Evolutionary conservation across 108 stramenopile species (phyloP), one percentile per base, ranked within the genome.

Genomic region (Pseudonitzschia multiseries): DNA sequence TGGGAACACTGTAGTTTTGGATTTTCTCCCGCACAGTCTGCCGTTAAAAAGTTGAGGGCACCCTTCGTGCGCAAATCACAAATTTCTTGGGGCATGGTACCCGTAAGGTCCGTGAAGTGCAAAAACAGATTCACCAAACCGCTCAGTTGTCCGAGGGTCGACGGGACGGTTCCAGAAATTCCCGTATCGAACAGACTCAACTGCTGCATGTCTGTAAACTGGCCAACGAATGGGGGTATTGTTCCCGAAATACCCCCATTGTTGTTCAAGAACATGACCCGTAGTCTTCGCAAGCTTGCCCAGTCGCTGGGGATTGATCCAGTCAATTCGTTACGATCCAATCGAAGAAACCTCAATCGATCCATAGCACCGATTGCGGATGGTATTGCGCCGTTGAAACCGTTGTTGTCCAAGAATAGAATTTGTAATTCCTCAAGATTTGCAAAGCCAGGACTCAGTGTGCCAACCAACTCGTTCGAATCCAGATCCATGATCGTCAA

Each of bases 391-490:
- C 80, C 80, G 8, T 44, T 57, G 28, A 85, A 56, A 20, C 26
- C 52, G 41, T 79, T 85, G 21, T 72, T 63, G 31, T 73, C 72
- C 57, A 81, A 33, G 17, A 79, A 53, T n/a, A 83, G 54, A 29
- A 71, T 63, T 62, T 57, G 57, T n/a, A 90, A 75, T 44, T 67
- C 54, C 6, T n/a, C 42, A 44, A 78, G 40, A 26, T 70, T 54
- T 1, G 63, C 77, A 60, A 93, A 83, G 26, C 66, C 62, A n/a
- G 60, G 31, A 20, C 87, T 84, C 40, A 94, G 74, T 36, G 86
- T 69, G 17, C 93, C 93, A 14, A 73, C 82, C 8, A 94, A 41
- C 13, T 80, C 63, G 74, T 94, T 94, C 36, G 64, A 61, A 32
- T 88, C 81, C 17, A 94, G 50, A 44, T 89, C 79, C 40, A 94